Conservation (phyloP, 768 basidiomycete genomes). For the Trametes coccinea region DNA sequence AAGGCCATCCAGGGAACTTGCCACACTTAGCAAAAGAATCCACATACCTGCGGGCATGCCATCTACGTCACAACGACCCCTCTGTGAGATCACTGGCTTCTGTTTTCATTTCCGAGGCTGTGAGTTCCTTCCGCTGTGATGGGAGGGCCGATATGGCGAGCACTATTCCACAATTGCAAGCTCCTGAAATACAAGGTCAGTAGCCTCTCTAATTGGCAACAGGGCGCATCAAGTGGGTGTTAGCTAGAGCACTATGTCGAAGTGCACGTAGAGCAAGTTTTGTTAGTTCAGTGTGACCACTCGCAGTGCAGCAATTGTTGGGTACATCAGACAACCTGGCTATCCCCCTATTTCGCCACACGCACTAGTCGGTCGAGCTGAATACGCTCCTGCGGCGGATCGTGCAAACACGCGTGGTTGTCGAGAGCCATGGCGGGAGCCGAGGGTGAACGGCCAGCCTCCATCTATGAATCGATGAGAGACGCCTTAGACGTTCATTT, state of each 20-base stretch:
- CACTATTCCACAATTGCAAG: background rate
- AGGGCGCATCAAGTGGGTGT: too few relatives aligned
- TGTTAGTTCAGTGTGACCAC: too few relatives aligned
- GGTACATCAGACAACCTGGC: too few relatives aligned
- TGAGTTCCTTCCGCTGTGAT: background rate
- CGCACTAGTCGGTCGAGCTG: too few relatives aligned
- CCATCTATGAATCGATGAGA: slow-evolving; percentile 5
- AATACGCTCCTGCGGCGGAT: background rate
- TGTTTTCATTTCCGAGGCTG: slow-evolving; percentile 19
- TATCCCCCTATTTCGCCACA: too few relatives aligned
- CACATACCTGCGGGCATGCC: background rate
- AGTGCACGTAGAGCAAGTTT: too few relatives aligned
- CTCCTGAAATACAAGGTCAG: background rate
- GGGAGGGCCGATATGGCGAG: background rate
- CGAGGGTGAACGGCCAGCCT: background rate
- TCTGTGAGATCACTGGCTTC: background rate
- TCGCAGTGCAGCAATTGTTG: too few relatives aligned
- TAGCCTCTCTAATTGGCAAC: too few relatives aligned
- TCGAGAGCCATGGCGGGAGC: background rate
- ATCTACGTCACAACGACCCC: slow-evolving; percentile 7
- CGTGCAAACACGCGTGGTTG: background rate
- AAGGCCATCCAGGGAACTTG: background rate
- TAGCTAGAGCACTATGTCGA: too few relatives aligned
- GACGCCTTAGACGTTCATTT: slow-evolving; percentile 1
- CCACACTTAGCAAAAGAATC: slow-evolving; percentile 1